Evolutionary conservation across 768 basidiomycete species (phyloP).

Genomic region (Boletus speciosus): DNA sequence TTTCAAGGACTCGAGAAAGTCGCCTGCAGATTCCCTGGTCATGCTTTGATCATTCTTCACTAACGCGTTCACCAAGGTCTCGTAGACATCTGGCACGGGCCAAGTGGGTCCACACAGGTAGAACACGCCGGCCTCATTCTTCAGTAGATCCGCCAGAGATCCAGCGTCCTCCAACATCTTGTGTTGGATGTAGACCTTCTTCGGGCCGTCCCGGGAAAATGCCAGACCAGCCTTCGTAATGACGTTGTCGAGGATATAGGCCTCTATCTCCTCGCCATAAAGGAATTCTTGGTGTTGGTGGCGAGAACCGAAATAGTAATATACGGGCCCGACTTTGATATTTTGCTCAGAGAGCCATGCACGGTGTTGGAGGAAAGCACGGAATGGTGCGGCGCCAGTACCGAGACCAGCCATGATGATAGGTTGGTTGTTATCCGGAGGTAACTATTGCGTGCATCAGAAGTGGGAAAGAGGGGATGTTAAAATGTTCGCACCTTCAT

Average conservation of each 20-base stretch:
- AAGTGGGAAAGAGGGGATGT: not conserved
- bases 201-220: slow-evolving; percentile 89
- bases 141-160: slow-evolving; percentile 69
- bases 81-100: slow-evolving; percentile 99
- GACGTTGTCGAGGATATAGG: slow-evolving; percentile 79
- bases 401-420: slow-evolving; percentile 99
- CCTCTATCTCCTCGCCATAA: slow-evolving; percentile 95
- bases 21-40: slow-evolving; percentile 63
- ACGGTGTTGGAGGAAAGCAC: slow-evolving; percentile 96
- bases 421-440: slow-evolving; percentile 79
- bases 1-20: slow-evolving; percentile 84
- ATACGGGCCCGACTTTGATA: slow-evolving; percentile 81
- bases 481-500: slow-evolving; percentile 73
- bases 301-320: slow-evolving; percentile 99
- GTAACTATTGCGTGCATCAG: slow-evolving; percentile 52
- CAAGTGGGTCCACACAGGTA: slow-evolving; percentile 98
- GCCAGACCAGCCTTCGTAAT: slow-evolving; percentile 91
- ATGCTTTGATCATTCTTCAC: slow-evolving; percentile 60
- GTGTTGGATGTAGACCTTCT: slow-evolving; percentile 98
- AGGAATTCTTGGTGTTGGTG: slow-evolving; percentile 95
- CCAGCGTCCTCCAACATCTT: slow-evolving; percentile 93
- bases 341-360: slow-evolving; percentile 77
- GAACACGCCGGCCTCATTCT: slow-evolving; percentile 76
- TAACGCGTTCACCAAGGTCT: slow-evolving; percentile 83
- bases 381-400: slow-evolving; percentile 98